Evolutionary conservation across 176 grass and related monocot genomes (phyloP), one percentile per base, ranked within the genome.

Genomic region (Themeda triandra): DNA sequence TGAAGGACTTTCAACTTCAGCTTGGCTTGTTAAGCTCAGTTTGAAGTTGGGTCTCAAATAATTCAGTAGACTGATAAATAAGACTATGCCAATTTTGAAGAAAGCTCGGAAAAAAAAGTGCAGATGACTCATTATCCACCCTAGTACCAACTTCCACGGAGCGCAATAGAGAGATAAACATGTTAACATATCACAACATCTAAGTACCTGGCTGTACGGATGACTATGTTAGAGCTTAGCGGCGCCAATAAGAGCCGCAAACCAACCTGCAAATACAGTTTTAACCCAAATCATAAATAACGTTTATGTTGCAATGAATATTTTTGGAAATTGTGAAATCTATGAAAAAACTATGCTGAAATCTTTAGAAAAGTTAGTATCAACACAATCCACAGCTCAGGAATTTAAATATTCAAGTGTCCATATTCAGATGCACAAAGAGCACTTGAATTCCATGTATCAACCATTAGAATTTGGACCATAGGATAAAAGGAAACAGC

Each of bases 231-330:
- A 69, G 88, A 90, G 37, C 75, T 79, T 83, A 90, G 40, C 19
- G 88, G 88, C 4, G 88, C 88, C 36, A 90, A 81, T 83, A 90
- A 83, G 69, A 90, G 84, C 74, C 67, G 79, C 71, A 90, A 73
- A 83, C 88, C 88, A 18, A 90, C 46, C 84, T 90, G 45, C 2
- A 15, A 78, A 71, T 73, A 58, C 21, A 68, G 14, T 86, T 45
- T 71, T 51, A 67, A 71, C 58, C 73, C 46, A 60, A 59, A 74
- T 2, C 49, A 69, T 15, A 27, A 12, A 83, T 82, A 78, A 46
- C 2, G n/a, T 65, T 83, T n/a, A 12, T 80, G 60, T 75, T 59
- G 35, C 59, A 45, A 74, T n/a, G 28, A 44, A 74, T 6, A 71
- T 63, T 30, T 71, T 15, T 23, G 13, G 48, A 59, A 37, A 31